phyloP scores from a whole-genome alignment of 352 stramenopile genomes.

The Pythium chondricola region DNA sequence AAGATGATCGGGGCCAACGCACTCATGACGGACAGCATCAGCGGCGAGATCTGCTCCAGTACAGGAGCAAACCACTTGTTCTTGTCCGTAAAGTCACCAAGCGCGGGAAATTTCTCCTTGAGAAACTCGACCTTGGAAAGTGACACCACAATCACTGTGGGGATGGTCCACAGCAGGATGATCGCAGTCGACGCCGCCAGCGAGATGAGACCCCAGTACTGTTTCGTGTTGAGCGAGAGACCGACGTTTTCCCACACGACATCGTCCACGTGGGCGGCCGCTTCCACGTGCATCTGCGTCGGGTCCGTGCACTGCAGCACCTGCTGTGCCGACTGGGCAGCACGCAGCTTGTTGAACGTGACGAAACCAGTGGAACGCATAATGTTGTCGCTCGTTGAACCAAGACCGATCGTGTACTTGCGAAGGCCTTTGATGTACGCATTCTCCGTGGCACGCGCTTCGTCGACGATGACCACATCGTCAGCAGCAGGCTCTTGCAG shows the following conservation, averaged over 20 bases:
- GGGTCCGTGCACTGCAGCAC: conserved; percentile 70
- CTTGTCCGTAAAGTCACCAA: conserved; percentile 36
- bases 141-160: conserved; percentile 68
- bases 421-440: conserved; percentile 44
- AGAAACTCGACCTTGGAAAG: conserved; percentile 64
- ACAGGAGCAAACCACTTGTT: conserved; percentile 68
- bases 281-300: conserved; percentile 64
- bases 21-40: conserved; percentile 78
- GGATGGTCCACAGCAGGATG: conserved; percentile 82
- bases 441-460: conserved; percentile 28
- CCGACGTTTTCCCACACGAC: conserved; percentile 80
- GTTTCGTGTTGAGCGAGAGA: conserved; percentile 65
- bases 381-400: conserved; percentile 32
- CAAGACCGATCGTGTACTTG: conserved; percentile 26
- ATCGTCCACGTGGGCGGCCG: conserved; percentile 53
- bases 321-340: conserved; percentile 68
- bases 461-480: conserved; percentile 7
- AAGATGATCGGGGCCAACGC: conserved; percentile 81
- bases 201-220: conserved; percentile 66
- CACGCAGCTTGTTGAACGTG: conserved; percentile 73
- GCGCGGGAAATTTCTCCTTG: conserved; percentile 37
- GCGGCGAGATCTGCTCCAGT: conserved; percentile 65
- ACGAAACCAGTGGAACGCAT: conserved; percentile 76
- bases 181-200: conserved; percentile 50
- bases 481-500: conserved; percentile 19